Evolutionary conservation across 116 monocot genomes (phyloP).

Genomic region (Dioscorea cayenensis): DNA sequence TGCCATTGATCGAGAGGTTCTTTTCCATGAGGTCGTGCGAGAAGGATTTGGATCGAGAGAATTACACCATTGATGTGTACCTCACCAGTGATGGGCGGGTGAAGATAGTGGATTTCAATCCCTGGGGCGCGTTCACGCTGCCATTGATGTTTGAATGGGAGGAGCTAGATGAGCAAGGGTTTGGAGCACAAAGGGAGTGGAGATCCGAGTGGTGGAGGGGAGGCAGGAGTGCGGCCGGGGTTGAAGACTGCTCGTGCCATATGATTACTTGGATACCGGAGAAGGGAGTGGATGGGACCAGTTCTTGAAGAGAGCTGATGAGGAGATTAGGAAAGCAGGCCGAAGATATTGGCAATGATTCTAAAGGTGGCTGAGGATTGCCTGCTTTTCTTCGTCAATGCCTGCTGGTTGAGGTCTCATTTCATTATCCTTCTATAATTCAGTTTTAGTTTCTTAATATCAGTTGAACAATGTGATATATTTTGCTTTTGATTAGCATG

Average conservation of each 20-base stretch:
- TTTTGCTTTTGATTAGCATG: no score
- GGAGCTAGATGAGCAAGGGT: slow-evolving; percentile 42
- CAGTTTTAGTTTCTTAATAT: no score
- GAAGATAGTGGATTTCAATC: slow-evolving; percentile 34
- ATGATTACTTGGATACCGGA: slow-evolving; percentile 47
- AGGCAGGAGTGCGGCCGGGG: slow-evolving; percentile 63
- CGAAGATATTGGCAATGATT: no score
- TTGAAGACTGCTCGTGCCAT: slow-evolving; percentile 65
- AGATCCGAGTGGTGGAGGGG: slow-evolving; percentile 56
- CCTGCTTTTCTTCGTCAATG: no score
- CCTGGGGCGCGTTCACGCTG: slow-evolving; percentile 52
- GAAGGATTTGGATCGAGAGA: slow-evolving; percentile 34
- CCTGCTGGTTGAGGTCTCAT: no score
- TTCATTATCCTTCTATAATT: no score
- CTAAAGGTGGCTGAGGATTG: no score
- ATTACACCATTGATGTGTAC: slow-evolving; percentile 43
- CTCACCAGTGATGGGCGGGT: slow-evolving; percentile 10
- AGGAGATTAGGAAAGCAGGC: slow-evolving; percentile 39
- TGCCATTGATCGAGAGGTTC: slow-evolving; percentile 29
- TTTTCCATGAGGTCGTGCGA: slow-evolving; percentile 40
- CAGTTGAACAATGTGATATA: no score
- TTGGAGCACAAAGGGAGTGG: slow-evolving; percentile 21
- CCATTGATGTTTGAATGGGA: slow-evolving; percentile 76
- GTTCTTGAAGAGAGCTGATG: slow-evolving; percentile 59
- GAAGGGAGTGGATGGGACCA: slow-evolving; percentile 91